These are phyloP conservation scores for Nitzschia sp. DNA, from an alignment of 108 stramenopile species.

Conservation along the genomic window DNA sequence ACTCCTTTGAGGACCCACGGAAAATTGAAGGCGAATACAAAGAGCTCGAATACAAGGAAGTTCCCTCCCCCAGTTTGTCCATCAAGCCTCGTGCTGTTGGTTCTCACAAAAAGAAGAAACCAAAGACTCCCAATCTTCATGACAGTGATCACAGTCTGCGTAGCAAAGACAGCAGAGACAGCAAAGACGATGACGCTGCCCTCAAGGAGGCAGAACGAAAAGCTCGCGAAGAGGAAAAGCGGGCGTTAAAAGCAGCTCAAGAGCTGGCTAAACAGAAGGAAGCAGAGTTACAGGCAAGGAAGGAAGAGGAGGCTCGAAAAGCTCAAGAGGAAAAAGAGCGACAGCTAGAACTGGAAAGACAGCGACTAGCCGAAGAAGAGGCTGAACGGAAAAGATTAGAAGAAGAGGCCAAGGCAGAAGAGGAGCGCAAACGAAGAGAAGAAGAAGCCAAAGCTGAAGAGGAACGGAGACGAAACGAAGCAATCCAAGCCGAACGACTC, in stretches of 20 bases:
- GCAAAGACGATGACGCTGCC: slow-evolving; percentile 1
- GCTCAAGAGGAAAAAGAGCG: neutral
- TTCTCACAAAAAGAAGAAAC: slow-evolving; percentile 1
- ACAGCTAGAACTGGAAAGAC: slow-evolving; percentile 2
- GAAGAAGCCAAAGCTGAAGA: slow-evolving; percentile 8
- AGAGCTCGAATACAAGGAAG: slow-evolving; percentile 16
- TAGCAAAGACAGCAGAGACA: slow-evolving; percentile 1
- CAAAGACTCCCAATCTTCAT: neutral
- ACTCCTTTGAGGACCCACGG: slow-evolving; percentile 4
- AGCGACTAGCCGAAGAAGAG: neutral
- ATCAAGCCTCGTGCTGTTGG: neutral
- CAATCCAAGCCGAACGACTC: slow-evolving; percentile 4
- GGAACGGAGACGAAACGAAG: neutral
- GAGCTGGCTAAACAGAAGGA: slow-evolving; percentile 15
- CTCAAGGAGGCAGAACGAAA: slow-evolving; percentile 10
- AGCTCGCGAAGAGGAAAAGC: neutral
- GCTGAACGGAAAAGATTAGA: neutral
- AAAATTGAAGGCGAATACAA: slow-evolving; percentile 14
- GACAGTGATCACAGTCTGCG: neutral
- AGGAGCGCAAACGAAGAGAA: neutral
- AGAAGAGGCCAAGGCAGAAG: slow-evolving; percentile 8
- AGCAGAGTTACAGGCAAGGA: slow-evolving; percentile 8
- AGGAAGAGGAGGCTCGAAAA: slow-evolving; percentile 8
- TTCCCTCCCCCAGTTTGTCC: slow-evolving; percentile 8
- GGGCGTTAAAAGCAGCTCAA: slow-evolving; percentile 12